Percentiles rank a stretch among this genome's conserved stretches.
Conservation (phyloP, 2,329 filamentous ascomycete species). For the Bretziella fagacearum region DNA sequence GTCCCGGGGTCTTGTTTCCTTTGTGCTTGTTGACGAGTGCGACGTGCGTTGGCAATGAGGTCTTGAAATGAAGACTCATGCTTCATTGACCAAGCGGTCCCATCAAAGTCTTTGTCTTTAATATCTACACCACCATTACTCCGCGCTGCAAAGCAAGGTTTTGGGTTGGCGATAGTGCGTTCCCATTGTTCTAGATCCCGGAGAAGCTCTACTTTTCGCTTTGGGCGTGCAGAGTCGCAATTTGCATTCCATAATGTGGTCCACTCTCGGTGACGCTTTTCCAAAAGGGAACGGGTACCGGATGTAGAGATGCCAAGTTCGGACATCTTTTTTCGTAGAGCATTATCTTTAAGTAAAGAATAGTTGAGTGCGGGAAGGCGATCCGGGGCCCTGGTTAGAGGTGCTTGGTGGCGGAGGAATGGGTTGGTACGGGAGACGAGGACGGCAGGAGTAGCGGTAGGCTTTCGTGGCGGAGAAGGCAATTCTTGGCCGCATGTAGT, state of each 20-base stretch:
- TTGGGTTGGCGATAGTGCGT: constrained; percentile 38
- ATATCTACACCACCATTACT: constrained; percentile 27
- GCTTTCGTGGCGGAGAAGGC: constrained; percentile 9
- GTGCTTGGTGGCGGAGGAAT: constrained; percentile 18
- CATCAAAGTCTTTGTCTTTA: constrained; percentile 81
- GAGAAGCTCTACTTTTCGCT: constrained; percentile 52
- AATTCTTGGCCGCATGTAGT: constrained; percentile 31
- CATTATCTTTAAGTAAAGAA: constrained; percentile 63
- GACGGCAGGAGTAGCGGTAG: background rate
- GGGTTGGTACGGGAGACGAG: constrained; percentile 6
- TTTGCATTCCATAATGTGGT: constrained; percentile 94
- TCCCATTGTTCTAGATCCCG: constrained; percentile 79
- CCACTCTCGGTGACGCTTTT: constrained; percentile 80
- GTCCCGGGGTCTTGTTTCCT: constrained; percentile 13
- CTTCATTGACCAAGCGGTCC: constrained; percentile 52
- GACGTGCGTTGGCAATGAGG: constrained; percentile 59
- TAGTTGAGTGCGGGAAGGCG: constrained; percentile 72
- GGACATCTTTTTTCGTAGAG: constrained; percentile 61
- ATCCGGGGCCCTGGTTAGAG: constrained; percentile 27
- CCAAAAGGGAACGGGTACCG: constrained; percentile 53
- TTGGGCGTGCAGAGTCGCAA: constrained; percentile 65
- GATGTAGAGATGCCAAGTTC: constrained; percentile 61
- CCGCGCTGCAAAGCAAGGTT: constrained; percentile 1
- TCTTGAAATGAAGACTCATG: constrained; percentile 63
- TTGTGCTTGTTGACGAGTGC: constrained; percentile 25